A percentile compares a stretch with the other conserved stretches of the same genome.
These are phyloP conservation scores for Nicotiana attenuata DNA, from an alignment of 257 asterid species.

Conservation along the genomic window DNA sequence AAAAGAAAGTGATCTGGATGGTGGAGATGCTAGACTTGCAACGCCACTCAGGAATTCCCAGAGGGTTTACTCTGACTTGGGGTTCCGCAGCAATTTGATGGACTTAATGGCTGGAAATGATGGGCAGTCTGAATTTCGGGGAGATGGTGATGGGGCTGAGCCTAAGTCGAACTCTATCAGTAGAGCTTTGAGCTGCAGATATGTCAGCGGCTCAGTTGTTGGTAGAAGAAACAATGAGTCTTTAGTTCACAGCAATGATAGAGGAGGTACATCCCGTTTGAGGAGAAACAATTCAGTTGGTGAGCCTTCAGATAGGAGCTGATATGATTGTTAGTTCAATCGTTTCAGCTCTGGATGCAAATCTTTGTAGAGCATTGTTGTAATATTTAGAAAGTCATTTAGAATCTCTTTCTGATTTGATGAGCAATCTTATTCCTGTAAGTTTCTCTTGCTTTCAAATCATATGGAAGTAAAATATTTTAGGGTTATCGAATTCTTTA, in stretches of 20 bases:
- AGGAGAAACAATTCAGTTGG: slow-evolving; percentile 27
- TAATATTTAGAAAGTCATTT: not conserved
- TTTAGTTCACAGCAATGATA: slow-evolving; percentile 24
- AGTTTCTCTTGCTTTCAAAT: slow-evolving; percentile 25
- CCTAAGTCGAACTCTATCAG: slow-evolving; percentile 18
- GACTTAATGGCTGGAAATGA: slow-evolving; percentile 50
- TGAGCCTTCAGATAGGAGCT: slow-evolving; percentile 17
- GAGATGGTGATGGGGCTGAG: slow-evolving; percentile 16
- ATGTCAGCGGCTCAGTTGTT: slow-evolving; percentile 31
- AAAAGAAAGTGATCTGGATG: slow-evolving; percentile 14
- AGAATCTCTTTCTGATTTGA: slow-evolving; percentile 17
- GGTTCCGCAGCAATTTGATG: slow-evolving; percentile 56
- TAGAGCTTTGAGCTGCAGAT: slow-evolving; percentile 44
- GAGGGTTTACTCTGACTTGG: slow-evolving; percentile 43
- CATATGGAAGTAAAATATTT: slow-evolving; percentile 24
- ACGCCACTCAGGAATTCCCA: slow-evolving; percentile 37
- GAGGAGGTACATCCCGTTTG: slow-evolving; percentile 22
- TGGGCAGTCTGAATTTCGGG: slow-evolving; percentile 23
- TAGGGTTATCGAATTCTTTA: slow-evolving; percentile 23
- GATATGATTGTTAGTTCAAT: slow-evolving; percentile 14
- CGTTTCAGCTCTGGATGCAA: slow-evolving; percentile 23
- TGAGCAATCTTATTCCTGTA: slow-evolving; percentile 18
- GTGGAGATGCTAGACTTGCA: slow-evolving; percentile 24
- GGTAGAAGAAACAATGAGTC: slow-evolving; percentile 25
- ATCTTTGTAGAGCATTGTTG: slow-evolving; percentile 9